Base-by-base conservation (phyloP, 176 grass and related monocot species). In the Saccharum officinarum region DNA sequence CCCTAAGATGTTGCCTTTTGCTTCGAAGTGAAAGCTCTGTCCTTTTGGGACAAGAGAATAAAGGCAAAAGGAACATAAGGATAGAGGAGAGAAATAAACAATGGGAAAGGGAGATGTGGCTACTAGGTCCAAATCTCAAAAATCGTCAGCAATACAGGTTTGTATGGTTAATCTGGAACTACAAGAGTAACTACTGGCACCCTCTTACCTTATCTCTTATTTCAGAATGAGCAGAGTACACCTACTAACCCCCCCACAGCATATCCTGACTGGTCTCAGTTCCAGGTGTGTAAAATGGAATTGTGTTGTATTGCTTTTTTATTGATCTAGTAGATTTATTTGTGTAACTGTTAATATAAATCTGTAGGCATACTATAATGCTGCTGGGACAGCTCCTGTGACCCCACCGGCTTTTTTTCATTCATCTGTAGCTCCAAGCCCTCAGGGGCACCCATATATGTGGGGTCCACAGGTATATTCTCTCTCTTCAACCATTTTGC, bases 241-340 rank as follows among this genome's bases (percentile, higher is more conserved):
- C 86, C 86, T 75, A 86, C 79, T 82, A 88, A 85, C 82, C 90
- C 83, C 42, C 86, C 83, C 81, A 79, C 79, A 52, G 90, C 79
- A 85, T 92, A 92, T 75, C 86, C 90, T 83, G 90, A 92, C 36
- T 92, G 90, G 90, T 88, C 90, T 73, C 83, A 85, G 47, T 89
- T 86, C 78, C 90, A 92, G 86, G 90, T 92, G 54, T 84, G 57
- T 73, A 82, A 60, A 85, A 85, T 62, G 42, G 73, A 80, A 67
- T 10, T 23, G 23, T 74, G 28, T 34, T 74, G 38, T 30, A 41
- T 83, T 90, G n/a, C 37, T 52, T 79, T 86, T 68, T 80, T 80
- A 64, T 72, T 80, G 49, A 80, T 83, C n/a, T 84, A 80, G 25
- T 76, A 34, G 26, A 37, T 80, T 87, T 65, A 52, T 80, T 87